Evolutionary conservation across 345 rosid genomes (phyloP), one percentile per base, ranked within the genome.

Genomic region (Melaleuca alternifolia): DNA sequence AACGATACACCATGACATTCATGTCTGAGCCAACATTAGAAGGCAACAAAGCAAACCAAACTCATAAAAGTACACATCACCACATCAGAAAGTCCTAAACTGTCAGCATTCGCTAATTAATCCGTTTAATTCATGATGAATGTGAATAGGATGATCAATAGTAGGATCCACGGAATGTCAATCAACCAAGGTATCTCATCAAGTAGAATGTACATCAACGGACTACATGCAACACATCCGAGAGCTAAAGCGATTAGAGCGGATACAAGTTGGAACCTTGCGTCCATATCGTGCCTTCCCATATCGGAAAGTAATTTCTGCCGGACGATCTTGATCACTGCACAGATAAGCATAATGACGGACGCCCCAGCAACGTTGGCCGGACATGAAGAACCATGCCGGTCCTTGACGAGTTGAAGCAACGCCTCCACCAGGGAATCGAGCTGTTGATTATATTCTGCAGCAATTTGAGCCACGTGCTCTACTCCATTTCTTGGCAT

Each of bases 381-480:
- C 9, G 5, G 2, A 54, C 26, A 5, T 54, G 2, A 21, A 54
- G 26, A 54, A 5, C 12, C 3, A 54, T 0, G 12, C 12, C 2
- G 8, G 26, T 54, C 59, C 59, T 5, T 54, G 4, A 1, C 23
- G 4, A 54, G 59, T 11, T 1, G 5, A 23, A 24, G 1, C n/a
- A 8, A 21, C 5, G 6, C 6, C 8, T 54, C n/a, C 2, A 21
- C 24, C 11, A 20, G 0, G 7, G 0, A 20, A 21, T 54, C 5
- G 9, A 54, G 11, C 8, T 54, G 21, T 9, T 54, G 1, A 2
- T 54, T 54, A 8, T 0, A 54, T 0, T 54, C 1, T 9, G 0
- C 0, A 8, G 5, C n/a, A 0, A 54, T 54, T 8, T 54, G 12
- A 54, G 12, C 0, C 23, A 23, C 26, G 0, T 2, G 11, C 59